Evolutionary conservation across 768 basidiomycete genomes (phyloP).

Genomic region (Termitomyces sp.): DNA sequence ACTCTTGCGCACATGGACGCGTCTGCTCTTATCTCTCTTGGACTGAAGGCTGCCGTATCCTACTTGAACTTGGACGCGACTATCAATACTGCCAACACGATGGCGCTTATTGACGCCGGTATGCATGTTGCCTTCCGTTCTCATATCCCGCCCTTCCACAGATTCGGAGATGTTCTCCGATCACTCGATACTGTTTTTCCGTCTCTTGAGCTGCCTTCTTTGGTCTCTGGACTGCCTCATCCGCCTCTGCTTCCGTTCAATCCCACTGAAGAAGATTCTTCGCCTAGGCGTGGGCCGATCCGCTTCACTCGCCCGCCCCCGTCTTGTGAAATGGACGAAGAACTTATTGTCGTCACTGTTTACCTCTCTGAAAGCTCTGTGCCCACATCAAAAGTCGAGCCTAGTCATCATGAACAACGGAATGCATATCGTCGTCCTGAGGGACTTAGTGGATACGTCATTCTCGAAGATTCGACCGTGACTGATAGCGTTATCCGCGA

Average conservation of each 20-base stretch:
- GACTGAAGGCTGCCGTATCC: neutral
- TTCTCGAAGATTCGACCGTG: neutral
- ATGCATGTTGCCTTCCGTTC: neutral
- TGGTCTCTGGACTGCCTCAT: neutral
- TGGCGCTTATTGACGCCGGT: neutral
- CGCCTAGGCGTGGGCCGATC: neutral
- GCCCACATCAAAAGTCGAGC: neutral
- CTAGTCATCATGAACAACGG: neutral
- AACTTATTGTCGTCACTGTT: neutral
- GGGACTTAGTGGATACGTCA: neutral
- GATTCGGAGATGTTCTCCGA: constrained; percentile 2
- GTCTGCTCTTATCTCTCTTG: constrained; percentile 4
- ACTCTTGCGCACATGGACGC: neutral
- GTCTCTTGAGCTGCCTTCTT: neutral
- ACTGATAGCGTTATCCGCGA: neutral
- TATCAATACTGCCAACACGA: neutral
- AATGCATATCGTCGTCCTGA: neutral
- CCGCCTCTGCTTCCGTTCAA: neutral
- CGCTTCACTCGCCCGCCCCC: neutral
- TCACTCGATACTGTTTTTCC: constrained; percentile 3
- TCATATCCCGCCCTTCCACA: constrained; percentile 1
- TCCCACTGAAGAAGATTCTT: neutral
- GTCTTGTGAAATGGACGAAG: neutral
- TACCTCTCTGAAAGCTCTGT: neutral
- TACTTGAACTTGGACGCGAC: neutral